These are phyloP conservation scores for Cydonia oblonga DNA, from an alignment of 331 rosid species.

Conservation along the genomic window DNA sequence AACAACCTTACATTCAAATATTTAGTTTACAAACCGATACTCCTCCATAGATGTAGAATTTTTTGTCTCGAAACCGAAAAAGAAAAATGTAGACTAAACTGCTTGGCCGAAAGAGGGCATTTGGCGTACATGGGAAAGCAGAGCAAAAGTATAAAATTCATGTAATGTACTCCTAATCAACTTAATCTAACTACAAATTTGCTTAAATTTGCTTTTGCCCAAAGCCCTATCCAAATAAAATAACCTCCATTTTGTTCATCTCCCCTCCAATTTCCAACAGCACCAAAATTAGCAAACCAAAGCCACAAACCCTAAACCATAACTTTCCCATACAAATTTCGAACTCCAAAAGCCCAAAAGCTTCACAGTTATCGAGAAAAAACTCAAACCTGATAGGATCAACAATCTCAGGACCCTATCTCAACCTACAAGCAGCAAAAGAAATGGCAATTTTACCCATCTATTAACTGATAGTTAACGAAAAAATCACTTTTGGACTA, in stretches of 20 bases:
- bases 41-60: background rate
- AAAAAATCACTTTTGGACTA: no score
- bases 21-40: background rate
- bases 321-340: background rate
- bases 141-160: background rate
- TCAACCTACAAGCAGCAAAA: no score
- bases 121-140: background rate
- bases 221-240: background rate
- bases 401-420: no score
- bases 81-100: background rate
- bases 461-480: no score
- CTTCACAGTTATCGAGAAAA: background rate
- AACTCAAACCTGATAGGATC: conserved; percentile 46
- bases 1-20: conserved; percentile 19
- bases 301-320: conserved; percentile 11
- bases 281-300: background rate
- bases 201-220: background rate
- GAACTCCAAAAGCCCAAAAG: conserved; percentile 1
- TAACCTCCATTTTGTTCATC: background rate
- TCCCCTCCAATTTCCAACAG: background rate
- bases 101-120: background rate
- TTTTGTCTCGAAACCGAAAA: background rate
- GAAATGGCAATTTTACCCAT: no score
- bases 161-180: background rate
- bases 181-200: background rate